Conservation (phyloP, 257 asterid genomes). For the Leptodermis oblonga region DNA sequence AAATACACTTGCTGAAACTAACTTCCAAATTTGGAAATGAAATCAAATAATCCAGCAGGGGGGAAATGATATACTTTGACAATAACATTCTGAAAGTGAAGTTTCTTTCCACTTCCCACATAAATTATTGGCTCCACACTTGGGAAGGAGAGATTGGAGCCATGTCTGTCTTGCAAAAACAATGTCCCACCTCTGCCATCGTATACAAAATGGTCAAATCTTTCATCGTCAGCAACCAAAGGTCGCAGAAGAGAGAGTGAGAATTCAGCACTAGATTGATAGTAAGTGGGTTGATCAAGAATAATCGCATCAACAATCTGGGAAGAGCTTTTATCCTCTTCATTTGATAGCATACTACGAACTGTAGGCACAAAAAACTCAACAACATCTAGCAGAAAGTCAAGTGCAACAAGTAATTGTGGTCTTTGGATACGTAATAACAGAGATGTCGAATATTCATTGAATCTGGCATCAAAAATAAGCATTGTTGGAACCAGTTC, state of each 20-base stretch:
- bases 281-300: conserved; percentile 65
- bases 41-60: background rate
- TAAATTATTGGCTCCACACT: conserved; percentile 71
- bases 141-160: conserved; percentile 52
- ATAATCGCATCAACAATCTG: conserved; percentile 57
- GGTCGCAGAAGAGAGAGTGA: conserved; percentile 73
- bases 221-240: conserved; percentile 85
- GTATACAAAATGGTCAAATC: conserved; percentile 64
- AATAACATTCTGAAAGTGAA: conserved; percentile 78
- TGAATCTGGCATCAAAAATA: conserved; percentile 76
- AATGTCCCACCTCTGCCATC: conserved; percentile 92
- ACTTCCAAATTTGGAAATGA: background rate
- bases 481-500: conserved; percentile 74
- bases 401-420: conserved; percentile 91
- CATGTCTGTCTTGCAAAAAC: conserved; percentile 71
- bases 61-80: conserved; percentile 52
- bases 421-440: conserved; percentile 96
- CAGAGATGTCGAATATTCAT: conserved; percentile 50
- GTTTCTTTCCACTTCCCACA: conserved; percentile 87
- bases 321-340: conserved; percentile 50
- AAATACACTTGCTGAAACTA: conserved; percentile 10
- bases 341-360: conserved; percentile 60
- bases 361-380: conserved; percentile 96
- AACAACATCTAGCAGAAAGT: conserved; percentile 77
- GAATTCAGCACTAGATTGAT: conserved; percentile 64